Evolutionary conservation across 768 basidiomycete genomes (phyloP).

Genomic region (Rhodotorula toruloides): DNA sequence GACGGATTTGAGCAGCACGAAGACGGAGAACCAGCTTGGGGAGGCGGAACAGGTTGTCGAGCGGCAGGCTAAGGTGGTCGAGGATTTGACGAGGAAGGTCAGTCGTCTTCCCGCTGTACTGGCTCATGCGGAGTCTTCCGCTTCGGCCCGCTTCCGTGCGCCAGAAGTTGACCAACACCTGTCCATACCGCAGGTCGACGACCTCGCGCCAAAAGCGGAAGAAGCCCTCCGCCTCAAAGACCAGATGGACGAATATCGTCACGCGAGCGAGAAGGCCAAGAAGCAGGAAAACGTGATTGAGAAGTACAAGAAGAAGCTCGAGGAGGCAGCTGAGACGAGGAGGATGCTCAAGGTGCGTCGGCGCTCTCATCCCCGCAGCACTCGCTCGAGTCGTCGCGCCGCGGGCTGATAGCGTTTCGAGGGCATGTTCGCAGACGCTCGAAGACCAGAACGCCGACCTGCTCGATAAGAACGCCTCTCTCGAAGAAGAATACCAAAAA

Average conservation of each 20-base stretch:
- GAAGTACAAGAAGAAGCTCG: conserved; percentile 97
- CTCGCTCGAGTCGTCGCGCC: neutral
- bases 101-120: conserved; percentile 11
- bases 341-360: conserved; percentile 48
- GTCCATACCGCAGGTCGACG: conserved; percentile 54
- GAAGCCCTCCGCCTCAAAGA: conserved; percentile 78
- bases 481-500: conserved; percentile 90
- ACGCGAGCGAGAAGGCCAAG: conserved; percentile 82
- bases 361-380: neutral
- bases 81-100: conserved; percentile 67
- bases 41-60: conserved; percentile 77
- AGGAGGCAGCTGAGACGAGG: conserved; percentile 71
- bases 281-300: conserved; percentile 98
- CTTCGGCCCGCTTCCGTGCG: neutral
- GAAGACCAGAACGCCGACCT: conserved; percentile 90
- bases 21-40: conserved; percentile 85
- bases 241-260: conserved; percentile 88
- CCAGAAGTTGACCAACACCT: neutral
- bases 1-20: conserved; percentile 62
- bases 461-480: conserved; percentile 78
- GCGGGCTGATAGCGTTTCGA: neutral
- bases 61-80: conserved; percentile 62
- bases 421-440: conserved; percentile 46
- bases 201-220: conserved; percentile 70
- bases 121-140: no score